Evolutionary conservation across 176 grass and related monocot genomes (phyloP).

Genomic region (Triticum turgidum): DNA sequence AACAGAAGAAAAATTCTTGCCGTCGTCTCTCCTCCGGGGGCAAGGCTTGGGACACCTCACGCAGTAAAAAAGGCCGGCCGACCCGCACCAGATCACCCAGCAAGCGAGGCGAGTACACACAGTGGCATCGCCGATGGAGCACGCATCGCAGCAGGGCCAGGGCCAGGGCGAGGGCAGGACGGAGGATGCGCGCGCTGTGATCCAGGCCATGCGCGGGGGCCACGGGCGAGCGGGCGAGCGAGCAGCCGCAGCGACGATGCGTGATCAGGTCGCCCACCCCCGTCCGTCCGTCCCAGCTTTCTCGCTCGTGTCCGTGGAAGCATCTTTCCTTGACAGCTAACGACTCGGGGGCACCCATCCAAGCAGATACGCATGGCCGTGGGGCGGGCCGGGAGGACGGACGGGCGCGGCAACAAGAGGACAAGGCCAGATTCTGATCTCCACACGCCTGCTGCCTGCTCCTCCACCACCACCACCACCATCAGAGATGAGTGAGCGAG

Average conservation of each 20-base stretch:
- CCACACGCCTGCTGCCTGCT: background rate
- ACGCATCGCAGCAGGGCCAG: background rate
- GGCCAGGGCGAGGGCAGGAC: background rate
- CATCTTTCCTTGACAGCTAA: conserved; percentile 46
- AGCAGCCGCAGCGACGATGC: background rate
- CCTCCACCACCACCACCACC: background rate
- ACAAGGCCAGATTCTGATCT: conserved; percentile 45
- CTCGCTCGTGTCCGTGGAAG: background rate
- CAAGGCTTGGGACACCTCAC: background rate
- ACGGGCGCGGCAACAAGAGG: conserved; percentile 21
- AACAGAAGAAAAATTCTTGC: no score
- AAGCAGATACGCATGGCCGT: conserved; percentile 34
- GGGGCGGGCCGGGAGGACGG: background rate
- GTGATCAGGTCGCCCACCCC: conserved; percentile 6
- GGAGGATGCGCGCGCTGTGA: background rate
- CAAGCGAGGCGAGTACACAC: no score
- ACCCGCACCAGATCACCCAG: background rate
- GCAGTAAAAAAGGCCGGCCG: no score
- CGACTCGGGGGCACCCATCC: conserved; percentile 36
- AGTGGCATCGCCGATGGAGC: background rate
- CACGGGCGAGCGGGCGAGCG: no score
- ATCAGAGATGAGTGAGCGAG: background rate
- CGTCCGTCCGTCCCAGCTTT: background rate
- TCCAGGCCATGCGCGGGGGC: background rate
- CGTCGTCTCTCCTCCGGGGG: no score